Conservation (phyloP, 2,329 filamentous ascomycete species). For the Cladophialophora yegresii region DNA sequence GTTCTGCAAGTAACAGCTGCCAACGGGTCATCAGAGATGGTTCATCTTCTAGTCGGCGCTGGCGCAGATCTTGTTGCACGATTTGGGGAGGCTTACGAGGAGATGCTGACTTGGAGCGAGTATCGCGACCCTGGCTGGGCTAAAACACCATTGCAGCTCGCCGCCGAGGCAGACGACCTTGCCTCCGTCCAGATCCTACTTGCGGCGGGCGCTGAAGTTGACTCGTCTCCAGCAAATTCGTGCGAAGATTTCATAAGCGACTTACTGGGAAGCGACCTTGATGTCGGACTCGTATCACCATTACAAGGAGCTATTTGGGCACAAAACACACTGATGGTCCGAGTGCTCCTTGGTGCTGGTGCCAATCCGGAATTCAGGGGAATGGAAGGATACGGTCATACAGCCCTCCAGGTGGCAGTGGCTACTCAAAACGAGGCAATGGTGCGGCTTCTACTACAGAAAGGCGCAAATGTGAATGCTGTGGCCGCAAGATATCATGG, state of each 20-base stretch:
- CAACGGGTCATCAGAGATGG: not conserved
- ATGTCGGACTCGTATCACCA: not conserved
- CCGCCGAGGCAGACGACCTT: not conserved
- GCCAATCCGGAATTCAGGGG: not conserved
- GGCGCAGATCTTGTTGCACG: not conserved
- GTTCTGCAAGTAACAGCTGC: not conserved
- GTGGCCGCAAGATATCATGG: not conserved
- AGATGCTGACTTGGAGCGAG: not conserved
- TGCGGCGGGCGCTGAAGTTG: not conserved
- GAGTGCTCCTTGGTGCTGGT: not conserved
- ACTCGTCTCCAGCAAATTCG: not conserved
- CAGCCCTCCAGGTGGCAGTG: not conserved
- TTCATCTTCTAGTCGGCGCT: not conserved
- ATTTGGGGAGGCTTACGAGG: not conserved
- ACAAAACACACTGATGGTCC: not conserved
- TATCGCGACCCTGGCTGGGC: too few relatives aligned
- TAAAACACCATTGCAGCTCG: not conserved
- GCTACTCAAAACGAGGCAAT: not conserved
- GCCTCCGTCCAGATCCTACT: not conserved
- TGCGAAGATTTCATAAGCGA: not conserved
- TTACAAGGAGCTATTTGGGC: not conserved
- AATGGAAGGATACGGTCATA: not conserved
- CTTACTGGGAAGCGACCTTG: not conserved
- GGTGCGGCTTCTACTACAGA: not conserved
- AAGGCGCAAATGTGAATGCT: not conserved